Evolutionary conservation across 768 basidiomycete genomes (phyloP), one percentile per base, ranked within the genome.

Genomic region (Suillus bovinus): DNA sequence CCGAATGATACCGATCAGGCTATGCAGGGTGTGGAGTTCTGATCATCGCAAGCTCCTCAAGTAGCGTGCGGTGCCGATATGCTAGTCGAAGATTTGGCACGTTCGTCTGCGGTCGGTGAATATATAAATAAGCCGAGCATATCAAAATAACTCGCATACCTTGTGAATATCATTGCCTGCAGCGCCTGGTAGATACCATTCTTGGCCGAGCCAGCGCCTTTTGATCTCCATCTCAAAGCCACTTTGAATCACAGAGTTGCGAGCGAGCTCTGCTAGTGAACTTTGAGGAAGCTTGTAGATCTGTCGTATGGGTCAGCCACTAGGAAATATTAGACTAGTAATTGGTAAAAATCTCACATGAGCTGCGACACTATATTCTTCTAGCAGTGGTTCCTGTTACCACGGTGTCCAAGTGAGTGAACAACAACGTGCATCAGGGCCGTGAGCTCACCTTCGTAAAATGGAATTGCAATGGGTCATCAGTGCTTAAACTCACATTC

Each of bases 161-260:
- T 97, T 98, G 74, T 97, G 82, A 62, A 99, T 99, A 69, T 96
- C 93, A 72, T 99, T 99, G 4, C 97, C 97, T 7, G 87, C 87
- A 1, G 92, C 88, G 22, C 97, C 97, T 4, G 94, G 91, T 9
- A 95, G 81, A 75, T 94, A 99, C 94, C 94, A 99, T 60, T 90
- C 79, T 66, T 91, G 85, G 1, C 97, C 97, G 3, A 99, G 80
- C 94, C 94, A 96, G 72, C 93, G 94, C 11, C 93, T 88, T 78
- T 99, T 99, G 70, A 98, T 74, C 73, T 96, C 91, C 95, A 98
- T 99, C 77, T 99, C 97, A 72, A 98, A 99, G 1, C 97, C 97
- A 69, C 93, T 94, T 73, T 99, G 97, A 52, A 91, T 81, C 36
- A 99, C 97, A 0, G 94, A 96, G 78, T 99, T 99, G 47, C 97